Percentiles rank a stretch among this genome's conserved stretches.
phyloP scores from a whole-genome alignment of 2,329 filamentous ascomycete species.

The Xylariaceae sp. region DNA sequence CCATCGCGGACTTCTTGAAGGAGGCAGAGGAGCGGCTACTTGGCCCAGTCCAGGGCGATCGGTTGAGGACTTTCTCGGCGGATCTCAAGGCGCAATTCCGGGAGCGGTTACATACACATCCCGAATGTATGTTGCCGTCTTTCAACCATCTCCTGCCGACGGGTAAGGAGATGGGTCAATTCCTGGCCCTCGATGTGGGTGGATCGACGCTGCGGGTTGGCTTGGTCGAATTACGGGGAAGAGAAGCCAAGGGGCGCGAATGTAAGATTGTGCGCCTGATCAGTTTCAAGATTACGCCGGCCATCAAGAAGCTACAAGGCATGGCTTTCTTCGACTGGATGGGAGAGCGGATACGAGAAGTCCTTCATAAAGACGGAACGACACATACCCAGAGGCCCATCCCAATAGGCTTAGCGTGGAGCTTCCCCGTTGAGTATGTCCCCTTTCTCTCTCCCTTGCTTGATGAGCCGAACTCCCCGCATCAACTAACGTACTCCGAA shows the following conservation, averaged over 20 bases:
- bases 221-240: conserved; percentile 53
- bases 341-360: conserved; percentile 54
- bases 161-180: conserved; percentile 55
- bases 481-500: conserved; percentile 23
- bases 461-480: too few relatives aligned
- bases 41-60: conserved; percentile 41
- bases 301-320: conserved; percentile 53
- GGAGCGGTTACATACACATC: conserved; percentile 45
- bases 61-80: conserved; percentile 41
- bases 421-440: conserved; percentile 63
- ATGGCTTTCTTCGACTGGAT: conserved; percentile 64
- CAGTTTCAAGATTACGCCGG: conserved; percentile 50
- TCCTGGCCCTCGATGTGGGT: conserved; percentile 61
- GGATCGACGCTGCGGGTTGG: conserved; percentile 63
- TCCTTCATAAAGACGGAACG: conserved; percentile 40
- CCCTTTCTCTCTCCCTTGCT: background rate
- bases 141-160: conserved; percentile 59
- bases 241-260: conserved; percentile 35
- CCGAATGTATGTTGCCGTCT: conserved; percentile 59
- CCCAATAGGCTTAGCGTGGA: conserved; percentile 60
- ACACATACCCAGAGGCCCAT: conserved; percentile 40
- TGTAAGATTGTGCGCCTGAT: conserved; percentile 50
- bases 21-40: conserved; percentile 51
- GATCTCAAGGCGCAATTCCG: conserved; percentile 51
- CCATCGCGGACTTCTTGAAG: conserved; percentile 47